Percentiles rank a stretch among this genome's conserved stretches.
Evolutionary conservation across 192 early-diverging fungal genomes (phyloP).

Genomic region (Rhizoclosmatium globosum): DNA sequence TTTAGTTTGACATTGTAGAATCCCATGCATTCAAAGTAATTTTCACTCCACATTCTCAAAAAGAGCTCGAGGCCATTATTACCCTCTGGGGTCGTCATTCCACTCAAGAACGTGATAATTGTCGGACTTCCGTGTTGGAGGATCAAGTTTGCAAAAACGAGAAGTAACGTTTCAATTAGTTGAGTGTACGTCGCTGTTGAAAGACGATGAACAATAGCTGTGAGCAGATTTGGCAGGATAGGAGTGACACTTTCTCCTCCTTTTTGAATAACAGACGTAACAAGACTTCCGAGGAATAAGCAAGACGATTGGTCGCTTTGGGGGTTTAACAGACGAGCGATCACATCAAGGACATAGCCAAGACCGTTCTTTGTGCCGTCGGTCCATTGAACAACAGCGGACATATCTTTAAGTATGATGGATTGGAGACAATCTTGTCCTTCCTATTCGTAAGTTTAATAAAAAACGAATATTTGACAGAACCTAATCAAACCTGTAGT

Average conservation of each 20-base stretch:
- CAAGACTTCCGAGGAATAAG: conserved; percentile 52
- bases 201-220: conserved; percentile 76
- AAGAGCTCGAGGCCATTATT: conserved; percentile 80
- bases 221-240: conserved; percentile 80
- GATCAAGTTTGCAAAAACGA: conserved; percentile 89
- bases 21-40: conserved; percentile 83
- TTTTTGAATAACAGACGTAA: conserved; percentile 30
- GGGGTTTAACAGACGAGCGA: conserved; percentile 82
- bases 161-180: conserved; percentile 85
- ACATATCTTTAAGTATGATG: conserved; percentile 80
- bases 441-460: conserved; percentile 53
- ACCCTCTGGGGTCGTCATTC: conserved; percentile 50
- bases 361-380: conserved; percentile 68
- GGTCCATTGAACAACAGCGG: conserved; percentile 78
- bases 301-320: conserved; percentile 79
- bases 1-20: conserved; percentile 85
- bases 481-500: conserved; percentile 64
- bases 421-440: conserved; percentile 85
- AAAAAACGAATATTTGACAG: background rate
- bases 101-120: conserved; percentile 76
- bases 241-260: conserved; percentile 68
- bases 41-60: conserved; percentile 82
- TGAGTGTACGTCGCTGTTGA: conserved; percentile 76
- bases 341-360: conserved; percentile 81
- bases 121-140: conserved; percentile 67